Percentiles rank a stretch among this genome's conserved stretches.
These are phyloP conservation scores for Lactifluus volemus DNA, from an alignment of 768 basidiomycete species.

Conservation along the genomic window DNA sequence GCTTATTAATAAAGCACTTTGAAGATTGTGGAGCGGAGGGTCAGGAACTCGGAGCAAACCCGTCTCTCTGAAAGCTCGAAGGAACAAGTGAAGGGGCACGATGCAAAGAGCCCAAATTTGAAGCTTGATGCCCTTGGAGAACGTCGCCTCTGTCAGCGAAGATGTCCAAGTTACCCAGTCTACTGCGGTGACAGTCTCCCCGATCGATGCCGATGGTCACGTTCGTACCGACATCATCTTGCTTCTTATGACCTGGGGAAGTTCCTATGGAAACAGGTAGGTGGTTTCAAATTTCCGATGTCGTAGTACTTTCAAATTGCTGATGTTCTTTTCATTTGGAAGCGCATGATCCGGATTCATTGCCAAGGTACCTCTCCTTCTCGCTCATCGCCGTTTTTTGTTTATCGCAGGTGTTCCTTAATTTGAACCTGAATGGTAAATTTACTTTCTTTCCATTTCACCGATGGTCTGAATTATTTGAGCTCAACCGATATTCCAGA, in stretches of 20 bases:
- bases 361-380: background rate
- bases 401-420: background rate
- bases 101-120: too few species aligned
- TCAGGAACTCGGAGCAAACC: too few species aligned
- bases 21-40: too few species aligned
- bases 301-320: background rate
- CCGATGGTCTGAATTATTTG: too few species aligned
- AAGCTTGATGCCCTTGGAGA: too few species aligned
- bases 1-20: too few species aligned
- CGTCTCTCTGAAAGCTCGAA: too few species aligned
- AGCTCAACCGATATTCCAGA: background rate
- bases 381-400: background rate
- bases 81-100: too few species aligned
- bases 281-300: background rate
- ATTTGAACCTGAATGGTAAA: background rate
- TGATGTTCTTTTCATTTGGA: background rate
- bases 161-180: too few species aligned
- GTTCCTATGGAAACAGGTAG: slow-evolving; percentile 11
- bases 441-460: background rate
- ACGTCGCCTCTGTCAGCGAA: too few species aligned
- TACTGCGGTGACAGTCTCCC: too few species aligned
- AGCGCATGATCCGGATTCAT: background rate
- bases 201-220: background rate
- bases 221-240: slow-evolving; percentile 2
- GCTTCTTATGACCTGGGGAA: background rate